Evolutionary conservation across 2,329 filamentous ascomycete species (phyloP).

Genomic region (Sporothrix sp.): DNA sequence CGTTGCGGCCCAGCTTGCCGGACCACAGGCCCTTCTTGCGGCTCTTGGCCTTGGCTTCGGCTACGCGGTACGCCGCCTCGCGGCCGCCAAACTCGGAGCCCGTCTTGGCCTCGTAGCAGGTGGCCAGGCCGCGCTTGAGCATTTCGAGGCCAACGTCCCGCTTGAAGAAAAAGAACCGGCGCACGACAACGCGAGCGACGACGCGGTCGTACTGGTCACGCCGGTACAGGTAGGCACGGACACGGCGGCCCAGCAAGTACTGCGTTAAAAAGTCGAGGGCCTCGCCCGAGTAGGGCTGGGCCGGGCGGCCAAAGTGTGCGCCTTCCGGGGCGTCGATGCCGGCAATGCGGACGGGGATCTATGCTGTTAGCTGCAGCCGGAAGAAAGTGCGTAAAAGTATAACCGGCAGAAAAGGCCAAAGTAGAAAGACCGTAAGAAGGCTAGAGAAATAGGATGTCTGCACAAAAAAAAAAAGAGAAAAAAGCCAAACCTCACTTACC

Average conservation of each 20-base stretch:
- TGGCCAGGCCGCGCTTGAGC: conserved; percentile 75
- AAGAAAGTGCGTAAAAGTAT: neutral
- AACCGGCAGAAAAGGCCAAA: neutral
- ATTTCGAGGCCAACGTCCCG: conserved; percentile 83
- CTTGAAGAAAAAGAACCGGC: conserved; percentile 52
- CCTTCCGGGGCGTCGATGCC: conserved; percentile 90
- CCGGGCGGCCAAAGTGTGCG: conserved; percentile 81
- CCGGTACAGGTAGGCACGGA: conserved; percentile 74
- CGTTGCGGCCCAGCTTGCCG: conserved; percentile 40
- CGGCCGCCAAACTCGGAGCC: conserved; percentile 80
- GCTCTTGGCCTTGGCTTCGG: conserved; percentile 56
- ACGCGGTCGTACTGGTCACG: conserved; percentile 89
- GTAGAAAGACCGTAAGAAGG: too few relatives aligned
- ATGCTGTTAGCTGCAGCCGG: neutral
- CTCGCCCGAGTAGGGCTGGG: conserved; percentile 75
- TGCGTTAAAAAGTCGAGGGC: conserved; percentile 69
- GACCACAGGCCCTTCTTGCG: conserved; percentile 68
- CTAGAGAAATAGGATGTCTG: neutral
- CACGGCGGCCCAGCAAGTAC: conserved; percentile 61
- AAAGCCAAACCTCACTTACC: conserved; percentile 37
- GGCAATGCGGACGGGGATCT: conserved; percentile 84
- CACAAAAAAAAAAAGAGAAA: neutral
- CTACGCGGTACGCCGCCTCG: conserved; percentile 53
- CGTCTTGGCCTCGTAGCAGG: conserved; percentile 85
- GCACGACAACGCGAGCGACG: conserved; percentile 73